Percentiles rank a stretch among this genome's conserved stretches.
Conservation (phyloP, 306 rosid species). For the Cicer chorassanicum region DNA sequence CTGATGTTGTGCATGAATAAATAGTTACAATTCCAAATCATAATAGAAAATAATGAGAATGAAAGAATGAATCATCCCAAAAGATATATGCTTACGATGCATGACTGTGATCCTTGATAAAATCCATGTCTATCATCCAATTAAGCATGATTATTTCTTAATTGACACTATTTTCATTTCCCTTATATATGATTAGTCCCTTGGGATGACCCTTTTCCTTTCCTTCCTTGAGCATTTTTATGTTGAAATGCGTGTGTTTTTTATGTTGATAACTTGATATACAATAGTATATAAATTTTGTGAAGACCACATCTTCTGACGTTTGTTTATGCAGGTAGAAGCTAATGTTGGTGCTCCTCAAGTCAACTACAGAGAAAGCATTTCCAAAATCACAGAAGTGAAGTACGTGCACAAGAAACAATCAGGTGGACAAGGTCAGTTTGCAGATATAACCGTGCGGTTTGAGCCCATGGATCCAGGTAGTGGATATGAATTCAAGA, state of each 20-base stretch:
- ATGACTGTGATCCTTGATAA: slow-evolving; percentile 17
- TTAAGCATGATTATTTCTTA: slow-evolving; percentile 20
- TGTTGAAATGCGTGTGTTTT: not conserved
- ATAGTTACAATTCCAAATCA: slow-evolving; percentile 28
- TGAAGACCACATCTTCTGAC: slow-evolving; percentile 24
- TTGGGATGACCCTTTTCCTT: not conserved
- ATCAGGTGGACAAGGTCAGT: slow-evolving; percentile 98
- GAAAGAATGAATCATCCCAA: not conserved
- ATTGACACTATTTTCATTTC: not conserved
- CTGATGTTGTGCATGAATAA: slow-evolving; percentile 12
- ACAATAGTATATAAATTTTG: slow-evolving; percentile 1
- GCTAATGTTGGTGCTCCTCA: slow-evolving; percentile 99
- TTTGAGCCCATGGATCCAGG: slow-evolving; percentile 96
- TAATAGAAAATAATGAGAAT: slow-evolving; percentile 6
- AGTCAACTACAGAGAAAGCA: slow-evolving; percentile 97
- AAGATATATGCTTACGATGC: slow-evolving; percentile 10
- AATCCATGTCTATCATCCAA: slow-evolving; percentile 25
- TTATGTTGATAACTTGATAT: not conserved
- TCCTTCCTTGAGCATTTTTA: slow-evolving; percentile 7
- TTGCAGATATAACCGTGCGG: slow-evolving; percentile 87
- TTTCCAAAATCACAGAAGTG: slow-evolving; percentile 69
- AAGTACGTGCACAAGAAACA: slow-evolving; percentile 97
- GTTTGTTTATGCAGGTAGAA: slow-evolving; percentile 68
- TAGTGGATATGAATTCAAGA: slow-evolving; percentile 90
- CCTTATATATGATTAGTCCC: slow-evolving; percentile 16